Base-by-base conservation (phyloP, 1,284 basidiomycete species). In the Cystobasidiaceae sp. region DNA sequence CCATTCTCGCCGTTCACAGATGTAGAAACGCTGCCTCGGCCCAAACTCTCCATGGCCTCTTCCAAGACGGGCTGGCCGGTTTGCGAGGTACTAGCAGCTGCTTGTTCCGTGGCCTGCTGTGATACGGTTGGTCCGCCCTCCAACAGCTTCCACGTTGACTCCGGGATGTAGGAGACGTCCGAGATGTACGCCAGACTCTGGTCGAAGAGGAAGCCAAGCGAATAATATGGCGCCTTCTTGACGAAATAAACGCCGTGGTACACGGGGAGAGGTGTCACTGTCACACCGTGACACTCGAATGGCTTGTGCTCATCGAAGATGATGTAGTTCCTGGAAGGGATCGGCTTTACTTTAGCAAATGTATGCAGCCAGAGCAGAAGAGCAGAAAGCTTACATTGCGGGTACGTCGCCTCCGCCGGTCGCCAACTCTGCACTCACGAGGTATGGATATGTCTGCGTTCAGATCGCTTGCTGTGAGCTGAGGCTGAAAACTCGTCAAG, bases 311-410 rank as follows among this genome's bases (percentile, higher is more conserved):
- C 83, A 45, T 83, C 80, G 70, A 90, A 84, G 58, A 88, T 83
- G 71, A 89, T 88, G 86, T 86, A 90, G 71, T 82, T 82, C 74
- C 60, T 62, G 50, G 19, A 13, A 89, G 88, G 9, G 1, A 67
- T 85, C 83, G 3, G 87, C 86, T 25, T 89, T 83, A 86, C 89
- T n/a, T n/a, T n/a, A n/a, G n/a, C n/a, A n/a, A n/a, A n/a, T n/a
- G n/a, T n/a, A n/a, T n/a, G n/a, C n/a, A n/a, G n/a, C n/a, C n/a
- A n/a, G n/a, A n/a, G n/a, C n/a, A n/a, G n/a, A n/a, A n/a, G n/a
- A n/a, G n/a, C n/a, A n/a, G n/a, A n/a, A n/a, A n/a, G 37, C 33
- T 27, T n/a, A 59, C 32, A 69, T 79, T 82, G 71, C 58, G 33
- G 68, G 71, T 71, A 88, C 85, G 77, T 87, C 86, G 46, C 88